These are phyloP conservation scores for Solanum ahanhuiri DNA, from an alignment of 257 asterid genomes.

Conservation along the genomic window DNA sequence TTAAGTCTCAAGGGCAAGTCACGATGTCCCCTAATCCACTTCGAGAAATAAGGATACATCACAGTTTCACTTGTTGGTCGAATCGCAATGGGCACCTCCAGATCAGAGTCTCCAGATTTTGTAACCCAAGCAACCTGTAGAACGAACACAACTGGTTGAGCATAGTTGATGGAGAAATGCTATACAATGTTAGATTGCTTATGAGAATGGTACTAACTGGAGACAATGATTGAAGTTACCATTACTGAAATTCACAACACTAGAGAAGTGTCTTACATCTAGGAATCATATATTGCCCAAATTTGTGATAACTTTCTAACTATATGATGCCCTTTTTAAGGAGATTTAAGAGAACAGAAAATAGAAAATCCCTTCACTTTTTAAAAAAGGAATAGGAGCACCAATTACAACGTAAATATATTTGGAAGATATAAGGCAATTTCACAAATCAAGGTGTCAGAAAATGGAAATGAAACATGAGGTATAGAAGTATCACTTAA, in stretches of 20 bases:
- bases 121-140: slow-evolving; percentile 99
- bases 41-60: slow-evolving; percentile 95
- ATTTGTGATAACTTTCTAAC: background rate
- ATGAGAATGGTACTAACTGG: background rate
- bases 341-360: background rate
- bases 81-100: slow-evolving; percentile 97
- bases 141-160: background rate
- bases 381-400: background rate
- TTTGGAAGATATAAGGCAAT: background rate
- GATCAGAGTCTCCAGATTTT: slow-evolving; percentile 84
- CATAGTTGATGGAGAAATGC: background rate
- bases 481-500: background rate
- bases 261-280: background rate
- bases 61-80: slow-evolving; percentile 99
- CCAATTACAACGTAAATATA: background rate
- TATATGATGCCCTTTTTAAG: background rate
- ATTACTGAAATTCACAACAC: background rate
- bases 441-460: background rate
- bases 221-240: background rate
- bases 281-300: background rate
- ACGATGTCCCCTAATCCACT: slow-evolving; percentile 99
- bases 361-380: background rate
- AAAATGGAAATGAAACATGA: background rate
- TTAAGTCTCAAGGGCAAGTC: slow-evolving; percentile 92
- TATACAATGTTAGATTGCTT: background rate